phyloP scores from a whole-genome alignment of 176 grass and related monocot species.

The Triticum monococcum region DNA sequence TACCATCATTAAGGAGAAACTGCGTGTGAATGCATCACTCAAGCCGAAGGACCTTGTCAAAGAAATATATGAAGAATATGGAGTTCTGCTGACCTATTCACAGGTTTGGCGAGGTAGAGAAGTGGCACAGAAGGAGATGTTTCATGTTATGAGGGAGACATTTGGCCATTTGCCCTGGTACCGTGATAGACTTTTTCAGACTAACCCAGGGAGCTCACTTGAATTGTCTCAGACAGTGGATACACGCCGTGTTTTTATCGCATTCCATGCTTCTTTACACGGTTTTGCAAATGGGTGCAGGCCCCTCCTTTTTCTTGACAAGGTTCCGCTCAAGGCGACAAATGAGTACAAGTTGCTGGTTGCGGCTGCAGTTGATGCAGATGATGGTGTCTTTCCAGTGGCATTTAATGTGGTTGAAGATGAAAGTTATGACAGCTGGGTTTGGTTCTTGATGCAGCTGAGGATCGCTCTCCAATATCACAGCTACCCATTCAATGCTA shows the following conservation, averaged over 20 bases:
- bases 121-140: constrained; percentile 89
- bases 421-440: constrained; percentile 89
- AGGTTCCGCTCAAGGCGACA: constrained; percentile 82
- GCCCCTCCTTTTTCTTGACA: constrained; percentile 93
- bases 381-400: constrained; percentile 87
- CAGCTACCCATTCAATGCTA: constrained; percentile 39
- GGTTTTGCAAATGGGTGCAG: constrained; percentile 85
- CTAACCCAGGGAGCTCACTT: constrained; percentile 90
- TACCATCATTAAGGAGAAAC: constrained; percentile 88
- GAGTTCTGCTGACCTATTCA: constrained; percentile 84
- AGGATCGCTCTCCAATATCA: constrained; percentile 71
- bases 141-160: constrained; percentile 83
- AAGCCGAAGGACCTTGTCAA: constrained; percentile 92
- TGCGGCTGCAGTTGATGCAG: constrained; percentile 83
- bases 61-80: constrained; percentile 85
- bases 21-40: constrained; percentile 62
- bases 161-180: constrained; percentile 93
- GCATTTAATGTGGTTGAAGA: constrained; percentile 94
- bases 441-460: constrained; percentile 93
- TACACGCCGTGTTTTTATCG: constrained; percentile 90
- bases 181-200: constrained; percentile 78
- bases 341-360: constrained; percentile 88
- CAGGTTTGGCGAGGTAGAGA: constrained; percentile 95
- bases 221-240: constrained; percentile 66
- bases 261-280: constrained; percentile 93